A percentile compares a stretch with the other conserved stretches of the same genome.
Conservation (phyloP, 1,284 basidiomycete genomes). For the Ustilago tritici region DNA sequence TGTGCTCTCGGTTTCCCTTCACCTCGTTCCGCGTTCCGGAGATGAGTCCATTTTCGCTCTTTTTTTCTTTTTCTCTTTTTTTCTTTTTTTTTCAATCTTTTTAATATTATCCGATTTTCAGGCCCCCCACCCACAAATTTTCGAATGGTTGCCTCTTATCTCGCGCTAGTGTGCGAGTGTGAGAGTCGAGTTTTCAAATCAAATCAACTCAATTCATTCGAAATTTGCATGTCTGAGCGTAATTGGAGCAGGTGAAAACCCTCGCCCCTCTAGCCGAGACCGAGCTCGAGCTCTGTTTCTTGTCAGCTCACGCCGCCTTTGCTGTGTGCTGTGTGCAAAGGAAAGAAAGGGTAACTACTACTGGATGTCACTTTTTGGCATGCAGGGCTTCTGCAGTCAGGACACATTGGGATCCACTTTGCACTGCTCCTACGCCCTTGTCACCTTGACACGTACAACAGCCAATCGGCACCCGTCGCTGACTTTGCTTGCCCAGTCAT, state of each 20-base stretch:
- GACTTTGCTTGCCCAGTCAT: neutral
- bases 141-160: neutral
- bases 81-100: no score
- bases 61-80: neutral
- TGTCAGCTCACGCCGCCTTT: neutral
- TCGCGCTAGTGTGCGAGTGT: neutral
- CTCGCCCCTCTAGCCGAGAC: constrained; percentile 1
- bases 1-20: neutral
- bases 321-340: neutral
- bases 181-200: no score
- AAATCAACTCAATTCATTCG: neutral
- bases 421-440: neutral
- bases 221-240: constrained; percentile 1
- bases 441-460: neutral
- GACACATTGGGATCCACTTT: neutral
- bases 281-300: neutral
- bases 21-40: neutral
- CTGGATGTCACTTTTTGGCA: neutral
- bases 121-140: neutral
- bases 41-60: neutral
- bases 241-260: neutral
- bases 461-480: neutral
- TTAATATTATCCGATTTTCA: neutral
- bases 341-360: neutral
- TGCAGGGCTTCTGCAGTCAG: neutral